Evolutionary conservation across 768 basidiomycete species (phyloP).

Genomic region (Mrakia gelida): DNA sequence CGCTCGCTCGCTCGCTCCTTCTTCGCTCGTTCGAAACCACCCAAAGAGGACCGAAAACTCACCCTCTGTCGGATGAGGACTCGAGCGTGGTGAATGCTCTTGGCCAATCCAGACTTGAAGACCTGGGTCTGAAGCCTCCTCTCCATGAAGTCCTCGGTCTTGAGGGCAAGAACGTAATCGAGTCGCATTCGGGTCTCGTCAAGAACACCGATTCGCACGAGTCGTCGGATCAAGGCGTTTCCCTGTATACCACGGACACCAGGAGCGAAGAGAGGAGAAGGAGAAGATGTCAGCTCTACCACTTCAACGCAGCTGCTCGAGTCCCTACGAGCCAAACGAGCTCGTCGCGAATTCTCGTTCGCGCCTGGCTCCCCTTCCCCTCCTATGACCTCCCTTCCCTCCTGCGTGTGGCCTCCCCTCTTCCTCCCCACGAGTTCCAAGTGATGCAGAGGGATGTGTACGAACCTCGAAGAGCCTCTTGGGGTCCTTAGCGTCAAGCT

Average conservation of each 20-base stretch:
- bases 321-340: background rate
- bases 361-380: background rate
- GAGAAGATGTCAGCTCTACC: background rate
- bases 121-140: conserved; percentile 97
- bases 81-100: conserved; percentile 97
- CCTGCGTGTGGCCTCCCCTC: background rate
- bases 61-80: conserved; percentile 95
- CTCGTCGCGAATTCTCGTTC: background rate
- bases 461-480: conserved; percentile 96
- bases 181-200: conserved; percentile 98
- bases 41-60: conserved; percentile 39
- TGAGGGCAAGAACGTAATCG: conserved; percentile 92
- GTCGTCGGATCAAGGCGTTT: conserved; percentile 89
- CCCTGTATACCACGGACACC: conserved; percentile 34
- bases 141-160: conserved; percentile 99
- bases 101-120: conserved; percentile 92
- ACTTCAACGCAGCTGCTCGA: background rate
- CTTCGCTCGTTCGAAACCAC: background rate
- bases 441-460: background rate
- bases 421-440: background rate
- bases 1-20: background rate
- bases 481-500: conserved; percentile 98
- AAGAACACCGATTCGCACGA: conserved; percentile 99
- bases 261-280: background rate
- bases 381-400: background rate